Evolutionary conservation across 306 rosid genomes (phyloP).

Genomic region (Quercus variabilis): DNA sequence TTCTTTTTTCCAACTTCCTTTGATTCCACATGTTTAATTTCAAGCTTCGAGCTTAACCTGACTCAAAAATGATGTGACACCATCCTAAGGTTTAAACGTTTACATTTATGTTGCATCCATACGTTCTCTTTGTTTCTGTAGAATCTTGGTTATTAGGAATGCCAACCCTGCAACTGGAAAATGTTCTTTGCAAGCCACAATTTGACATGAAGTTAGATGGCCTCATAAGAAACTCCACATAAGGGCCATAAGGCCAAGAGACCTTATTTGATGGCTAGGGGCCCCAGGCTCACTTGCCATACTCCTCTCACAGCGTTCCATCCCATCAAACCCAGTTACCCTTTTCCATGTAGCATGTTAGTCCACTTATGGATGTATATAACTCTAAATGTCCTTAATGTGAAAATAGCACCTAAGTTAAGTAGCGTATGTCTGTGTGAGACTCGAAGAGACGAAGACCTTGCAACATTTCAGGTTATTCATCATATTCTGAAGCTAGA

Average conservation of each 20-base stretch:
- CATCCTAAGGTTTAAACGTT: too few species aligned
- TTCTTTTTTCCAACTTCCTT: too few species aligned
- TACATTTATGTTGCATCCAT: too few species aligned
- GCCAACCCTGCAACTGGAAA: not conserved
- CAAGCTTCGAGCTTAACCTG: too few species aligned
- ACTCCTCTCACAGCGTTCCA: not conserved
- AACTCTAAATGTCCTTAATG: not conserved
- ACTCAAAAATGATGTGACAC: too few species aligned
- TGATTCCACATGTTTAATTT: too few species aligned
- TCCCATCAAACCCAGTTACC: not conserved
- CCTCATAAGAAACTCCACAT: not conserved
- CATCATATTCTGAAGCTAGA: slow-evolving; percentile 12
- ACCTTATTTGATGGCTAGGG: not conserved
- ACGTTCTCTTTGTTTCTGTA: too few species aligned
- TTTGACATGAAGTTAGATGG: not conserved
- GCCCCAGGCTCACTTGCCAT: not conserved
- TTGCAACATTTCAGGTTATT: not conserved
- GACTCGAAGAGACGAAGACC: too few species aligned
- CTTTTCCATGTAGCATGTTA: not conserved
- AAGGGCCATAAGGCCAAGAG: not conserved
- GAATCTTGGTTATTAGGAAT: too few species aligned
- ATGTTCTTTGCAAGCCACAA: not conserved
- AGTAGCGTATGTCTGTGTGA: not conserved
- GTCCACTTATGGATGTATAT: not conserved
- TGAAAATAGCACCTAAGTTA: not conserved